phyloP scores from a whole-genome alignment of 1,139 yeast genomes.

The Lodderomyces parapsilosis region DNA sequence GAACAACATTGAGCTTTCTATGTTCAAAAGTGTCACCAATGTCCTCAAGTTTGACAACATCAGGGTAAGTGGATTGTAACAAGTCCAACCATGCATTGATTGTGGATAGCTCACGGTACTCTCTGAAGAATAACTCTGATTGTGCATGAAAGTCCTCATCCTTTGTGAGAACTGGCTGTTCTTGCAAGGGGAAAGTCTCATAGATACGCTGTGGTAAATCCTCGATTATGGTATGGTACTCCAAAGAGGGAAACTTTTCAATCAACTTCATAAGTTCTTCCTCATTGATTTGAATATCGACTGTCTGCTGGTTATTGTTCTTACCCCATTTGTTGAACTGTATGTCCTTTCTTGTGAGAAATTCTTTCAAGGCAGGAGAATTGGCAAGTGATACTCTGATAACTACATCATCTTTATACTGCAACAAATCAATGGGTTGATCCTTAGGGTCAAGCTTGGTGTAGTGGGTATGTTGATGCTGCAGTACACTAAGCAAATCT shows the following conservation, averaged over 20 bases:
- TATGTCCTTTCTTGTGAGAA: slow-evolving; percentile 12
- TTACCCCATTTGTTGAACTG: slow-evolving; percentile 33
- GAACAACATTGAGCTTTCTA: slow-evolving; percentile 64
- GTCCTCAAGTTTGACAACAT: slow-evolving; percentile 55
- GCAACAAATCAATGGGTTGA: slow-evolving; percentile 48
- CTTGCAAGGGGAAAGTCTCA: slow-evolving; percentile 50
- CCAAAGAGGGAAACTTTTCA: slow-evolving; percentile 20
- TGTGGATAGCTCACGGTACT: slow-evolving; percentile 66
- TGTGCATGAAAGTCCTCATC: slow-evolving; percentile 21
- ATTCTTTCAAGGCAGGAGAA: slow-evolving; percentile 19
- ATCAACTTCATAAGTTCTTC: slow-evolving; percentile 22
- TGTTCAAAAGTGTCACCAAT: slow-evolving; percentile 79
- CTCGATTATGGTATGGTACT: slow-evolving; percentile 42
- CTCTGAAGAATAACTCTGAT: slow-evolving; percentile 60
- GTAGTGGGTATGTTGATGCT: slow-evolving; percentile 15
- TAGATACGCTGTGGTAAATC: slow-evolving; percentile 57
- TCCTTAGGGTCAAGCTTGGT: slow-evolving; percentile 17
- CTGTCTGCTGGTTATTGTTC: slow-evolving; percentile 20
- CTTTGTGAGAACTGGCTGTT: slow-evolving; percentile 14
- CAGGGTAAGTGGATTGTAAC: slow-evolving; percentile 54
- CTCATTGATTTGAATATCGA: slow-evolving; percentile 36
- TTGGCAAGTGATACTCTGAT: slow-evolving; percentile 37
- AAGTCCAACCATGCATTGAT: slow-evolving; percentile 72
- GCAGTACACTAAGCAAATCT: background rate
- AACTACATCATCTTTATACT: slow-evolving; percentile 53